A percentile compares a stretch with the other conserved stretches of the same genome.
Evolutionary conservation across 495 filamentous ascomycete genomes (phyloP).

Genomic region (Venustampulla echinocandica): DNA sequence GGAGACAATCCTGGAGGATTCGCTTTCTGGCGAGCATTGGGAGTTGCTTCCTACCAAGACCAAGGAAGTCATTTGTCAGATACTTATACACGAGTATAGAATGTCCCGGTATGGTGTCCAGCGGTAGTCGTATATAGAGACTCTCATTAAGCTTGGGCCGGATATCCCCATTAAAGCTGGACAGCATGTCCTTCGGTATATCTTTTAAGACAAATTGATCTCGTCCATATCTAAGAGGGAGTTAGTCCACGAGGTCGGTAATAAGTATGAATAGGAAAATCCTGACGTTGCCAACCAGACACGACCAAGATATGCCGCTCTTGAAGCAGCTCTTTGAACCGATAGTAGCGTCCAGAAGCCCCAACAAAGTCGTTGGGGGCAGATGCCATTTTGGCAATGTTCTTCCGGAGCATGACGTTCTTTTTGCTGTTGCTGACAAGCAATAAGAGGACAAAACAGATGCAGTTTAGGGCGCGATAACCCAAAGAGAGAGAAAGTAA

Average conservation of each 20-base stretch:
- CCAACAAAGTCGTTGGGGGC: slow-evolving; percentile 16
- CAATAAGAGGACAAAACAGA: no score
- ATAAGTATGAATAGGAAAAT: background rate
- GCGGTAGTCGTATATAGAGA: slow-evolving; percentile 30
- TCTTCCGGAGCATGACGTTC: background rate
- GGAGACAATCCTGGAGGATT: slow-evolving; percentile 36
- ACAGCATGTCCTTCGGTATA: slow-evolving; percentile 23
- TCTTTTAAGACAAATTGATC: slow-evolving; percentile 28
- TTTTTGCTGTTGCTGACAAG: background rate
- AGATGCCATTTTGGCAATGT: slow-evolving; percentile 14
- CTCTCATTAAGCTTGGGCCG: slow-evolving; percentile 30
- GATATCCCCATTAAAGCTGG: slow-evolving; percentile 22
- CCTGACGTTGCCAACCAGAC: slow-evolving; percentile 27
- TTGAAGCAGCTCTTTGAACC: slow-evolving; percentile 23
- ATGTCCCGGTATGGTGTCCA: slow-evolving; percentile 37
- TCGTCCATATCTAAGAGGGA: slow-evolving; percentile 19
- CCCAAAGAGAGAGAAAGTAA: no score
- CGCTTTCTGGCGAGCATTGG: slow-evolving; percentile 30
- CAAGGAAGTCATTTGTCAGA: slow-evolving; percentile 35
- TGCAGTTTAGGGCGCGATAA: no score
- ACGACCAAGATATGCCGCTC: slow-evolving; percentile 22
- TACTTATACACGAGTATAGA: slow-evolving; percentile 42
- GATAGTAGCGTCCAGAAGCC: slow-evolving; percentile 19
- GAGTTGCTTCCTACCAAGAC: slow-evolving; percentile 33
- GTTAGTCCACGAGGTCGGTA: background rate